Percentiles rank a stretch among this genome's conserved stretches.
These are phyloP conservation scores for Quercus tomentella DNA, from an alignment of 331 rosid species.

Conservation along the genomic window DNA sequence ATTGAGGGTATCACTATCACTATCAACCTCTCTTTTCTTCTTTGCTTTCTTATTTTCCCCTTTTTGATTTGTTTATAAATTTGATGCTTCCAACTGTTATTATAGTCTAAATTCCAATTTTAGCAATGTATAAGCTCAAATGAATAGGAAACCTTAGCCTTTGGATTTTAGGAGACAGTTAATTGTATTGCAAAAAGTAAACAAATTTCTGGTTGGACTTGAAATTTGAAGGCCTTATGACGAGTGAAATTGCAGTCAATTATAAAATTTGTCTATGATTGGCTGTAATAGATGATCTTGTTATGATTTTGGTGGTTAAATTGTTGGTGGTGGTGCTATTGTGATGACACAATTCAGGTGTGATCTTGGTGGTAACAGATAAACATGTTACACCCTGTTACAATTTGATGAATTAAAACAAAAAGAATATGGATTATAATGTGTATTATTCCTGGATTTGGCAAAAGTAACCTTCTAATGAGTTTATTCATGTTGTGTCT, in stretches of 20 bases:
- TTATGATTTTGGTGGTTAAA: not conserved
- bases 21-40: not conserved
- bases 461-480: no score
- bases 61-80: not conserved
- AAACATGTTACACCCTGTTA: not conserved
- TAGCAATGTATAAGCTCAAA: not conserved
- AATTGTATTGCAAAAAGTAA: not conserved
- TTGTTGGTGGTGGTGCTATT: not conserved
- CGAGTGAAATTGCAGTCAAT: not conserved
- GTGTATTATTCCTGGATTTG: no score
- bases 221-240: not conserved
- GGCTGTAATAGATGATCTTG: not conserved
- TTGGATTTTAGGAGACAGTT: no score
- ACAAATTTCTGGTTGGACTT: not conserved
- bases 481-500: not conserved
- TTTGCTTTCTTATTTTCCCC: not conserved
- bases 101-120: not conserved
- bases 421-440: no score
- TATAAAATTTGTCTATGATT: not conserved
- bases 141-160: no score
- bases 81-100: not conserved
- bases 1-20: constrained; percentile 44
- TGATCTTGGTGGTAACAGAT: not conserved
- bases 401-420: not conserved
- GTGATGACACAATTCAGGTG: not conserved